Base-by-base conservation (phyloP, 2,329 filamentous ascomycete species). In the Emericellopsis atlantica region DNA sequence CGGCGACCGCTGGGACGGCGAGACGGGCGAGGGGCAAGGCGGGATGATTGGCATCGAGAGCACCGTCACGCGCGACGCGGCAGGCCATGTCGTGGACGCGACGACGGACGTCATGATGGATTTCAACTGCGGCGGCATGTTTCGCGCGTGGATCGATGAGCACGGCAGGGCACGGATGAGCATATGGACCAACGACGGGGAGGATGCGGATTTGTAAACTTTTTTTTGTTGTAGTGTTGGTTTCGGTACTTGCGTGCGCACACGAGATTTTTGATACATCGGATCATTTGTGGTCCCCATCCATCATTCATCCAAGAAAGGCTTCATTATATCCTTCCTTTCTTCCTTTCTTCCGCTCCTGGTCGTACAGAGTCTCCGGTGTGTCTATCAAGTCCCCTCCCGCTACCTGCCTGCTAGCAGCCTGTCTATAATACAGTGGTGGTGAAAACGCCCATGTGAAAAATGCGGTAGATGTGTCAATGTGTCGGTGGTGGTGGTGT, bases 51-150 rank as follows among this genome's bases (percentile, higher is more conserved):
- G 85, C 0, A 83, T 89, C 36, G 82, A 88, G 52, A 58, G 74
- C 18, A 66, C 66, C 0, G 59, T 74, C 2, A 62, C 70, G 10
- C 54, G 59, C 3, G 63, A 72, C 44, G 58, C 48, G 4, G 51
- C 62, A n/a, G 67, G 69, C 0, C 48, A 48, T n/a, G 50, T 66
- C 5, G 54, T 70, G 2, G 60, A 61, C 2, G 56, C 59, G 2
- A 52, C 62, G 12, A 65, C 64, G 2, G 66, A 72, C 40, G 69
- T 93, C 6, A 62, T 89, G 14, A 82, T 79, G 56, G 84, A 89
- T 50, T 88, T 81, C 56, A 94, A 95, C 55, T 92, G 84, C 50
- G 83, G 80, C 5, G 88, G 88, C 0, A 89, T 95, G 84, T 92
- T 88, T 54, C 72, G 87, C 16, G 86, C 85, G 1, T 90, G 82